Evolutionary conservation across 2,329 filamentous ascomycete genomes (phyloP).

Genomic region (Anthostomella pinea): DNA sequence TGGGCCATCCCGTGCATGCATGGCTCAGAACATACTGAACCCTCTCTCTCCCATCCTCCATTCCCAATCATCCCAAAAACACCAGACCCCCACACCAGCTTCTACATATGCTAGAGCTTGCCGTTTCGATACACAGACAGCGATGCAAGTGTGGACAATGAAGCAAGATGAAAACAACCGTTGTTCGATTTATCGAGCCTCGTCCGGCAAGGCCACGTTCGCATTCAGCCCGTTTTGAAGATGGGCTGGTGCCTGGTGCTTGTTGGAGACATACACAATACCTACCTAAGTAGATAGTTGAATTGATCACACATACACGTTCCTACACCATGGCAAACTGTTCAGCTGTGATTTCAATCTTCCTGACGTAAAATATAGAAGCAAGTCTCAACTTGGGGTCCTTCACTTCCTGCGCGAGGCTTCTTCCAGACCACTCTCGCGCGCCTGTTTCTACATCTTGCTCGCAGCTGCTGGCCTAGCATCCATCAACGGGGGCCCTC

Average conservation of each 20-base stretch:
- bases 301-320: too few species aligned
- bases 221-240: slow-evolving; percentile 18
- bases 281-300: too few species aligned
- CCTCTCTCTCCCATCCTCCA: not conserved
- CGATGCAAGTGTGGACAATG: slow-evolving; percentile 68
- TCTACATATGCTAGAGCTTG: slow-evolving; percentile 67
- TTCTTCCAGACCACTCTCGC: too few species aligned
- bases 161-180: slow-evolving; percentile 54
- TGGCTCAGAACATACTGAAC: too few species aligned
- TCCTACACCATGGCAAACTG: too few species aligned
- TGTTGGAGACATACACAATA: slow-evolving; percentile 34
- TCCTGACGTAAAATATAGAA: too few species aligned
- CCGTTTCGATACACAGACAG: slow-evolving; percentile 51
- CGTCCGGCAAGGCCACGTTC: slow-evolving; percentile 20
- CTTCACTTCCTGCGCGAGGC: too few species aligned
- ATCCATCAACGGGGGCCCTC: slow-evolving; percentile 3
- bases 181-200: slow-evolving; percentile 18
- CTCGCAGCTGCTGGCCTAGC: slow-evolving; percentile 11
- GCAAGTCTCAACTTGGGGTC: too few species aligned
- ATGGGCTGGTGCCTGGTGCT: slow-evolving; percentile 27
- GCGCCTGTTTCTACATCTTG: too few species aligned
- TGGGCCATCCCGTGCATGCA: too few species aligned
- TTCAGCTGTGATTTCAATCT: too few species aligned
- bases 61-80: not conserved
- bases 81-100: slow-evolving; percentile 40